Evolutionary conservation across 2,329 filamentous ascomycete species (phyloP).

Genomic region (Pseudocercospora crystallina): DNA sequence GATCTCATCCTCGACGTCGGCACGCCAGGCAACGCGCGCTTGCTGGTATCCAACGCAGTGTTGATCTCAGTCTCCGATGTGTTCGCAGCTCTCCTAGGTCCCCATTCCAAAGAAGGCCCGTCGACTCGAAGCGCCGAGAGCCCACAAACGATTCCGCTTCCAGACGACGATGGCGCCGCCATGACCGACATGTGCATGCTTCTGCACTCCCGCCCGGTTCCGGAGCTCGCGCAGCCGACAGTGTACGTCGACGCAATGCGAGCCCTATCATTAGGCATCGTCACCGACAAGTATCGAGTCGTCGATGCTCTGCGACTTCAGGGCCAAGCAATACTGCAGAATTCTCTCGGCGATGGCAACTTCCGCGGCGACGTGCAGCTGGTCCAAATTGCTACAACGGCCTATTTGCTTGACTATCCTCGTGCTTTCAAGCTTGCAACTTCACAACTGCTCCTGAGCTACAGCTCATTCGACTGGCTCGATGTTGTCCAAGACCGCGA

Average conservation of each 20-base stretch:
- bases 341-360: too few species aligned
- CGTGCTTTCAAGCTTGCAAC: not conserved
- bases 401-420: not conserved
- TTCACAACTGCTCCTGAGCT: too few species aligned
- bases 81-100: conserved; percentile 4
- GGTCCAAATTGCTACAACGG: not conserved
- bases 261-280: not conserved
- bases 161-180: not conserved
- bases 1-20: conserved; percentile 2
- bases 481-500: too few species aligned
- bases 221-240: not conserved
- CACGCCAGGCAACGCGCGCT: not conserved
- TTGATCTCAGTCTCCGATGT: not conserved
- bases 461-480: too few species aligned
- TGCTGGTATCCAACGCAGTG: conserved; percentile 4
- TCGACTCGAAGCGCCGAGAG: not conserved
- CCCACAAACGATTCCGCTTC: not conserved
- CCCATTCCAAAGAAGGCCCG: conserved; percentile 8
- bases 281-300: not conserved
- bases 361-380: too few species aligned
- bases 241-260: not conserved
- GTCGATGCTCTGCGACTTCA: not conserved
- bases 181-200: conserved; percentile 3
- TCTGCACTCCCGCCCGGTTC: conserved; percentile 1
- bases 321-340: not conserved